Base-by-base conservation (phyloP, 257 asterid genomes). In the Paulownia fortunei region DNA sequence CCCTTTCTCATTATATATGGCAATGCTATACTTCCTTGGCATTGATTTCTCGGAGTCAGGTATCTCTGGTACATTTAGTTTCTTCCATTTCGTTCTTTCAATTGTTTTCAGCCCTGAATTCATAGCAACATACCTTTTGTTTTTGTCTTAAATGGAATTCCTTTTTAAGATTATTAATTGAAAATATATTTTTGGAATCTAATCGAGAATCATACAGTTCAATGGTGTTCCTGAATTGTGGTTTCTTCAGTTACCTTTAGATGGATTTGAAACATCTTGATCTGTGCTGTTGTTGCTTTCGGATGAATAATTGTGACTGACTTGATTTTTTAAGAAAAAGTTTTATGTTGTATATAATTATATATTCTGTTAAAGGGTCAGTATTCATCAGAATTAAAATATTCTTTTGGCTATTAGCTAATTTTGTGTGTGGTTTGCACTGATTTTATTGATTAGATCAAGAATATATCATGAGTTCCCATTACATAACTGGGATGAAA, bases 1-100 rank as follows among this genome's bases (percentile, higher is more conserved):
- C 56, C 41, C 12, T 55, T 71, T 77, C 69, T 69, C 80, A 59
- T 55, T 56, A 21, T 72, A 63, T 19, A 76, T 82, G 86, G 80
- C 69, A 23, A 77, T 63, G 74, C 54, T 21, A 60, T 58, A 74
- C 42, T 24, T 65, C 8, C 46, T 42, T 34, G 52, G 44, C 78
- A 36, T 61, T 67, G 74, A 79, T 79, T 63, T 63, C 67, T 68
- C 69, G 0, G 76, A 62, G 24, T 69, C 81, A 63, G 73, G 81
- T 76, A 81, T 68, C 67, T 59, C 51, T 55, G 70, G 49, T 34
- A 13, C 59, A 69, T 80, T n/a, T 39, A 58, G 44, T 63, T 58
- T 74, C 68, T 68, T 19, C 68, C 55, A 34, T 42, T 18, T 61
- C 26, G n/a, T 72, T 64, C 68, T 65, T 71, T 66, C 59, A 64